Conservation (phyloP, 495 filamentous ascomycete species). For the Podospora anserina region DNA sequence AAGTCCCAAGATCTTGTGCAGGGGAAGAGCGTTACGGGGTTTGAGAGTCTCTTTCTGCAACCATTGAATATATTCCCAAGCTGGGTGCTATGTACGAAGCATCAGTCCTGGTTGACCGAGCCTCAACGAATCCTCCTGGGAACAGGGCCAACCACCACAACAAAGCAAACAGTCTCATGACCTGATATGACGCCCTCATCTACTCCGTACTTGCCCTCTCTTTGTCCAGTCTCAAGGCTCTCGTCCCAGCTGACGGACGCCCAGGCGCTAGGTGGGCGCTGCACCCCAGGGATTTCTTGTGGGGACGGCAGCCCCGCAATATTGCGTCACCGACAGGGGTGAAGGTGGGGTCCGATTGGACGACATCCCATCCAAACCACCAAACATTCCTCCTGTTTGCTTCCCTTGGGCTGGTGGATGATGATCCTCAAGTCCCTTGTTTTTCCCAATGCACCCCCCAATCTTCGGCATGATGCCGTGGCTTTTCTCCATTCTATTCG, state of each 20-base stretch:
- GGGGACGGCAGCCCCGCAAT: neutral
- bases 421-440: neutral
- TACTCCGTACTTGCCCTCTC: neutral
- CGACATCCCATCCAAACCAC: neutral
- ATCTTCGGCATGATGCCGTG: neutral
- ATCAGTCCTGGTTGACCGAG: neutral
- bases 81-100: too few relatives aligned
- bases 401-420: neutral
- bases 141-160: neutral
- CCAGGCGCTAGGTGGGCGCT: neutral
- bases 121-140: neutral
- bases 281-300: neutral
- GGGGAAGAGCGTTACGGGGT: too few relatives aligned
- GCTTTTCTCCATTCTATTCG: neutral
- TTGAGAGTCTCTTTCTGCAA: too few relatives aligned
- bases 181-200: conserved; percentile 9
- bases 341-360: neutral
- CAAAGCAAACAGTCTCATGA: conserved; percentile 1
- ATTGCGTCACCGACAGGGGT: conserved; percentile 2
- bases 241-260: neutral
- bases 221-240: neutral
- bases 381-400: neutral
- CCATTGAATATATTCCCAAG: too few relatives aligned
- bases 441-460: neutral
- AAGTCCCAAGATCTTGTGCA: too few relatives aligned